Conservation (phyloP, 768 basidiomycete species). For the Leccinum arenicola region DNA sequence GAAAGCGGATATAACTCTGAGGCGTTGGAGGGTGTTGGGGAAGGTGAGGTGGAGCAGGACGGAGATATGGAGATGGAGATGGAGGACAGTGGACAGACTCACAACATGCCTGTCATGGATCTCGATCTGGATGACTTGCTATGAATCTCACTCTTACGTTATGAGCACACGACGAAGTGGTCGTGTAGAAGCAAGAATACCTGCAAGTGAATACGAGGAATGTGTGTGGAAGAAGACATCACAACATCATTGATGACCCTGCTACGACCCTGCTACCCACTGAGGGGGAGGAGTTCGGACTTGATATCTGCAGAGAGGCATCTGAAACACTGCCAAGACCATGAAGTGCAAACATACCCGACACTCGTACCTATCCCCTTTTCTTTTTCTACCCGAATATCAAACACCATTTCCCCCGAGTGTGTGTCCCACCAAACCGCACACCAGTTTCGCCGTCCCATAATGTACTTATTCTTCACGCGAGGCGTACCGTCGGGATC, state of each 20-base stretch:
- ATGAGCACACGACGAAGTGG: background rate
- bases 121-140: conserved; percentile 25
- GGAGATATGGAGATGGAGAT: conserved; percentile 22
- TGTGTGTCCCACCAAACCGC: conserved; percentile 55
- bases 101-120: conserved; percentile 28
- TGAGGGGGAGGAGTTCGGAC: conserved; percentile 43
- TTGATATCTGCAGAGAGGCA: conserved; percentile 36
- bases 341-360: conserved; percentile 46
- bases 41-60: conserved; percentile 27
- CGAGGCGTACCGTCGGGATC: conserved; percentile 77
- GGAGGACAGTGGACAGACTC: conserved; percentile 20
- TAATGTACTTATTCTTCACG: conserved; percentile 71
- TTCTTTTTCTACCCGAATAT: conserved; percentile 81
- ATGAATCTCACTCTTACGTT: conserved; percentile 11
- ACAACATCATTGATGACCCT: conserved; percentile 8
- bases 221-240: background rate
- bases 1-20: conserved; percentile 62
- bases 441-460: conserved; percentile 90
- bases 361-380: conserved; percentile 82
- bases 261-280: conserved; percentile 29
- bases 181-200: background rate
- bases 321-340: background rate
- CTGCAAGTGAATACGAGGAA: background rate
- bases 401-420: conserved; percentile 70
- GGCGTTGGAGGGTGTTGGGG: conserved; percentile 29